A percentile compares a stretch with the other conserved stretches of the same genome.
These are phyloP conservation scores for Acer negundo DNA, from an alignment of 345 rosid species.

Conservation along the genomic window DNA sequence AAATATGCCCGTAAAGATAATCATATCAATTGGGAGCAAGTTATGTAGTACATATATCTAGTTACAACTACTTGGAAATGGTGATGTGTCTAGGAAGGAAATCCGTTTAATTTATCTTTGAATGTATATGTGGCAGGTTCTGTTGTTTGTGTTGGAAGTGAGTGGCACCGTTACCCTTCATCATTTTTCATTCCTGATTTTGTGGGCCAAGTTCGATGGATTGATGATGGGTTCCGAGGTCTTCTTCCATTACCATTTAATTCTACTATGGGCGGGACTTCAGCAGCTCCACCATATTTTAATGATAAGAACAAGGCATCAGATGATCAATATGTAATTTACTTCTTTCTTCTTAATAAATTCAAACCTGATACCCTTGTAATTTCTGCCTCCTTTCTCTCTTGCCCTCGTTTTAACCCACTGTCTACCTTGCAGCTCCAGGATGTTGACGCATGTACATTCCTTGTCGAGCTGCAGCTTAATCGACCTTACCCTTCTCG, in stretches of 20 bases:
- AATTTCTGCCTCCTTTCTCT: background rate
- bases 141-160: constrained; percentile 93
- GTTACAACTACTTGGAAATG: too few relatives aligned
- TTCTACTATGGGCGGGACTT: constrained; percentile 82
- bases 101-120: background rate
- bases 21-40: too few relatives aligned
- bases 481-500: constrained; percentile 67
- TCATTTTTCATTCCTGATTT: constrained; percentile 84
- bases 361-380: constrained; percentile 1
- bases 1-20: too few relatives aligned
- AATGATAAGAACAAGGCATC: constrained; percentile 92
- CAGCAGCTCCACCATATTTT: constrained; percentile 85
- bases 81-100: background rate
- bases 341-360: background rate
- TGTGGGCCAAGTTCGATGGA: constrained; percentile 77
- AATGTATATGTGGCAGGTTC: constrained; percentile 51
- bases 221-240: constrained; percentile 93
- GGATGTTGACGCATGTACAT: constrained; percentile 69
- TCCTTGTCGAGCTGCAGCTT: constrained; percentile 88
- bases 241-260: constrained; percentile 94
- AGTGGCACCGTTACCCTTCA: constrained; percentile 97
- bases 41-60: too few relatives aligned
- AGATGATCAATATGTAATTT: constrained; percentile 72
- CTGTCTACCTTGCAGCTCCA: constrained; percentile 47
- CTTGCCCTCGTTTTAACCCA: constrained; percentile 3